These are phyloP conservation scores for Verbena officinalis DNA, from an alignment of 257 asterid species.

Conservation along the genomic window DNA sequence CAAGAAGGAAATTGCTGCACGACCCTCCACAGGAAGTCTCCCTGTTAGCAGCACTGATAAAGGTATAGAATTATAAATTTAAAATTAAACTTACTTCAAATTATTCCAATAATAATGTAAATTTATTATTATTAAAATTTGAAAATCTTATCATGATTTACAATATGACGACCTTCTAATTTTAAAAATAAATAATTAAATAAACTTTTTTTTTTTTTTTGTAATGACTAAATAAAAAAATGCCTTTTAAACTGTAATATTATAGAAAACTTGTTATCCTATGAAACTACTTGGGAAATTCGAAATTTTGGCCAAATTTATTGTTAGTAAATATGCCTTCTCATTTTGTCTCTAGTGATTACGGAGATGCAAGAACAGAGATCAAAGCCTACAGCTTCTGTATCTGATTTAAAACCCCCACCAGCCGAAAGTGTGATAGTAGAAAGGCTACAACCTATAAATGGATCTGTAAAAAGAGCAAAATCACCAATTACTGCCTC, in stretches of 20 bases:
- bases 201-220: too few relatives aligned
- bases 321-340: too few relatives aligned
- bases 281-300: not conserved
- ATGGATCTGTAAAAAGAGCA: constrained; percentile 70
- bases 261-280: constrained; percentile 9
- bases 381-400: constrained; percentile 49
- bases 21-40: constrained; percentile 66
- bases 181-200: too few relatives aligned
- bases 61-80: too few relatives aligned
- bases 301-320: too few relatives aligned
- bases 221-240: too few relatives aligned
- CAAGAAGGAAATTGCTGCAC: constrained; percentile 74
- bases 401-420: constrained; percentile 68
- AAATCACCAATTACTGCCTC: constrained; percentile 81
- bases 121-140: too few relatives aligned
- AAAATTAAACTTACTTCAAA: too few relatives aligned
- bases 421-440: constrained; percentile 62
- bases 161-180: too few relatives aligned
- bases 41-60: constrained; percentile 48
- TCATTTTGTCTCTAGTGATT: constrained; percentile 46
- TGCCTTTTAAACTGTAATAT: constrained; percentile 9
- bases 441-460: constrained; percentile 72
- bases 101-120: too few relatives aligned
- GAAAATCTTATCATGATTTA: too few relatives aligned
- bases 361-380: constrained; percentile 73